Evolutionary conservation across 2,329 filamentous ascomycete species (phyloP), one percentile per base, ranked within the genome.

Genomic region (Fusarium ramigenum): DNA sequence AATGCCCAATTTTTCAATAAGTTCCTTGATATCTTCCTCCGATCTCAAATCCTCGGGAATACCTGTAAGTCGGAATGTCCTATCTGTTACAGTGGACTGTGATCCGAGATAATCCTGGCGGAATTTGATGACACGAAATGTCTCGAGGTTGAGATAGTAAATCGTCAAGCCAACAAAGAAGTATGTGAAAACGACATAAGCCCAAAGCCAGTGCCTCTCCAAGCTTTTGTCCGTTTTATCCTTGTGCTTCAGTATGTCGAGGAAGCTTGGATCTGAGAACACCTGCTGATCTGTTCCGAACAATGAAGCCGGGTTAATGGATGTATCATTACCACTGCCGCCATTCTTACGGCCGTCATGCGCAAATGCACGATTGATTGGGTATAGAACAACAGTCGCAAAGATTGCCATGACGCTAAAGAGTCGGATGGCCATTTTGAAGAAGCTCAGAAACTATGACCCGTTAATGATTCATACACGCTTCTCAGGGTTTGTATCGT

Each of bases 111-210:
- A 99, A 66, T 95, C 91, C 81, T 99, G 96, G 30, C 96, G 88
- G 36, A 96, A 89, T 63, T 92, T 89, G 73, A 98, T 97, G 59
- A 99, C 92, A 66, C 91, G 92, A 75, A 92, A 90, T 0, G 96
- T 98, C 82, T 97, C 92, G 46, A 88, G 88, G 66, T 96, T 90
- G 77, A 98, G 91, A 75, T 96, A 89, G 80, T 95, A 97, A 18
- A 98, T 85, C 1, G 93, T 93, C 46, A 98, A 83, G 4, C 86
- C 90, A 10, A 93, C 96, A 81, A 98, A 99, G 57, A 98, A 87
- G 84, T 98, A 99, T 3, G 95, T 93, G 77, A 99, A 99, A n/a
- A 93, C 86, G 19, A 97, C 89, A 79, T 98, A 98, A 78, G 96
- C 93, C 95, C 96, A 98, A 4, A 98, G 84, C 77, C 95, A 97